phyloP scores from a whole-genome alignment of 2,329 filamentous ascomycete species.

The Arthrocladium fulminans region DNA sequence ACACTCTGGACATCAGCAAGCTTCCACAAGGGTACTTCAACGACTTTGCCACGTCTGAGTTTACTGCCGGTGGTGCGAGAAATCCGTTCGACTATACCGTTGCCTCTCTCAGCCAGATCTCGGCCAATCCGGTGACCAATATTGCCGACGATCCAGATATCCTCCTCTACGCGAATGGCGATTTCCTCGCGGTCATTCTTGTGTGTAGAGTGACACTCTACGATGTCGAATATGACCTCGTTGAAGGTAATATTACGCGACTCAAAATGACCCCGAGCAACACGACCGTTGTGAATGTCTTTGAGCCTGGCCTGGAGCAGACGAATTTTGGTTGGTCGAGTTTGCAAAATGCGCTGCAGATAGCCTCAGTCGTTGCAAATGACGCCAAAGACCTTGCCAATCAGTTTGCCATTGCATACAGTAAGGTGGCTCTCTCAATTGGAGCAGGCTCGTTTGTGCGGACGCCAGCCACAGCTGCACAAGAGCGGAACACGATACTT shows the following conservation, averaged over 20 bases:
- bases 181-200: conserved; percentile 13
- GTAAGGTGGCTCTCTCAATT: conserved; percentile 8
- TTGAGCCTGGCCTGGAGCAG: not conserved
- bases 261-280: conserved; percentile 13
- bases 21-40: not conserved
- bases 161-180: conserved; percentile 8
- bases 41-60: conserved; percentile 3
- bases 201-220: conserved; percentile 21
- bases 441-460: conserved; percentile 5
- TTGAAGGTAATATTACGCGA: conserved; percentile 16
- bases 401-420: conserved; percentile 6
- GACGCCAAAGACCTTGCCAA: conserved; percentile 2
- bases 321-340: not conserved
- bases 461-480: conserved; percentile 6
- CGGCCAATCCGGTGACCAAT: not conserved
- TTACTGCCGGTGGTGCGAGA: conserved; percentile 1
- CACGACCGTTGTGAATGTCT: conserved; percentile 10
- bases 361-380: not conserved
- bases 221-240: conserved; percentile 19
- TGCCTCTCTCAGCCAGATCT: not conserved
- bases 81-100: not conserved
- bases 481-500: conserved; percentile 7
- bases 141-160: conserved; percentile 10
- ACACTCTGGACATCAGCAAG: not conserved
- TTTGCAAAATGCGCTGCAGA: not conserved